These are phyloP conservation scores for Apophysomyces variabilis DNA, from an alignment of 371 early-diverging fungal species.

Conservation along the genomic window DNA sequence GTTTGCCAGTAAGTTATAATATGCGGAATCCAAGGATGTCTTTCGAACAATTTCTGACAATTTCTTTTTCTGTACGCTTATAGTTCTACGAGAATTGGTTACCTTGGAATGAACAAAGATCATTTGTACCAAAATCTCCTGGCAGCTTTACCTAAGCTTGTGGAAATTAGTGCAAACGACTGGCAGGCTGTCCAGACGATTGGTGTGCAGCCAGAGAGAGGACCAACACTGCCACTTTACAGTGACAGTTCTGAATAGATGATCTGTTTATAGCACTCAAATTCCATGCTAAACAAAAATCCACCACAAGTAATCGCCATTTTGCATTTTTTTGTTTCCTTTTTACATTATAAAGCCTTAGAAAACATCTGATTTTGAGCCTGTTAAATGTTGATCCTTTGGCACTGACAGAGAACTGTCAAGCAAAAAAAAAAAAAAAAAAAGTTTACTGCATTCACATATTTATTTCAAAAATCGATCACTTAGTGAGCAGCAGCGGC, in stretches of 20 bases:
- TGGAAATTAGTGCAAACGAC: constrained; percentile 71
- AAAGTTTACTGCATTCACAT: too few relatives aligned
- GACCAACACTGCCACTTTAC: constrained; percentile 1
- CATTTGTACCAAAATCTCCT: constrained; percentile 13
- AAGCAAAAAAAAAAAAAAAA: too few relatives aligned
- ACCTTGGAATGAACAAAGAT: constrained; percentile 49
- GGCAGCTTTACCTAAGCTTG: constrained; percentile 7
- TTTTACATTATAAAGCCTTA: too few relatives aligned
- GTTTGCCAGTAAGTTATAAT: constrained; percentile 51
- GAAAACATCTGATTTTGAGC: too few relatives aligned
- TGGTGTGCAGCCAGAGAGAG: not conserved
- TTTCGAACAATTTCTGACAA: not conserved
- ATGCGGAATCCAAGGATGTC: not conserved
- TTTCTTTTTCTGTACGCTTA: too few relatives aligned
- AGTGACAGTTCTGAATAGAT: not conserved
- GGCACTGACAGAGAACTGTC: too few relatives aligned
- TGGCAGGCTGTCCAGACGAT: constrained; percentile 46
- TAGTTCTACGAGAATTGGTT: constrained; percentile 68
- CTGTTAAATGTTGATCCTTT: too few relatives aligned
- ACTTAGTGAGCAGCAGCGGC: constrained; percentile 39
- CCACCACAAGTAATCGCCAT: constrained; percentile 5
- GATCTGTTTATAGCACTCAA: not conserved
- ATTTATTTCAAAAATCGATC: too few relatives aligned
- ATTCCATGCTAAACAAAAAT: not conserved
- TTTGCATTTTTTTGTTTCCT: too few relatives aligned